Base-by-base conservation (phyloP, 345 rosid genomes). In the Populus nigra region DNA sequence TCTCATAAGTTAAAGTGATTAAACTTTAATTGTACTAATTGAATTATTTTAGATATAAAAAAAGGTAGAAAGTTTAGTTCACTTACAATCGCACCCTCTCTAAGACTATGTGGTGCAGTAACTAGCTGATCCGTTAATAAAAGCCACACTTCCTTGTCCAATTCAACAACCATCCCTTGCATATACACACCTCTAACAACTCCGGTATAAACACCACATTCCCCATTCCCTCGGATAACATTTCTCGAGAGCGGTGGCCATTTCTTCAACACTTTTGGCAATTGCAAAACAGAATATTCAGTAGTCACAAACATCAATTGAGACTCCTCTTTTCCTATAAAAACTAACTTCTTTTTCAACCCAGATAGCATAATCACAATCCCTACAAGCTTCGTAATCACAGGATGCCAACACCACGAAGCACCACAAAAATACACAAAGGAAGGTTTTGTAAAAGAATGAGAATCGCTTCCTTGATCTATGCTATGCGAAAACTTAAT, bases 71-170 rank as follows among this genome's bases (percentile, higher is more conserved):
- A 49, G 65, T 29, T 11, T 13, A 71, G 39, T 66, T 39, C 22
- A 85, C 99, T 88, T 85, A 96, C 98, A 69, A 92, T 83, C 7
- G 98, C 88, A 8, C 96, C 97, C 71, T 81, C 81, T 72, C 99
- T 87, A 45, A 91, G 81, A 87, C 97, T 81, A 74, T 88, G 99
- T 0, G 97, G 90, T 62, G 80, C 83, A 31, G 57, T 74, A 50
- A 79, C 84, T 50, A 83, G 85, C 76, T 81, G 89, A 84, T 91
- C 94, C 10, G 92, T 90, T 76, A 90, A 84, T 53, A 96, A 73
- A 82, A 96, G 94, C 98, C 95, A 96, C 15, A 91, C 94, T 73
- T 92, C 90, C 49, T 88, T 84, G 68, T 96, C 97, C 84, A 96
- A 81, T 88, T 93, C 97, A 77, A 92, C 86, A 76, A 90, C 88